These are phyloP conservation scores for Acidomyces sp. DNA, from an alignment of 495 filamentous ascomycete species.

Conservation along the genomic window DNA sequence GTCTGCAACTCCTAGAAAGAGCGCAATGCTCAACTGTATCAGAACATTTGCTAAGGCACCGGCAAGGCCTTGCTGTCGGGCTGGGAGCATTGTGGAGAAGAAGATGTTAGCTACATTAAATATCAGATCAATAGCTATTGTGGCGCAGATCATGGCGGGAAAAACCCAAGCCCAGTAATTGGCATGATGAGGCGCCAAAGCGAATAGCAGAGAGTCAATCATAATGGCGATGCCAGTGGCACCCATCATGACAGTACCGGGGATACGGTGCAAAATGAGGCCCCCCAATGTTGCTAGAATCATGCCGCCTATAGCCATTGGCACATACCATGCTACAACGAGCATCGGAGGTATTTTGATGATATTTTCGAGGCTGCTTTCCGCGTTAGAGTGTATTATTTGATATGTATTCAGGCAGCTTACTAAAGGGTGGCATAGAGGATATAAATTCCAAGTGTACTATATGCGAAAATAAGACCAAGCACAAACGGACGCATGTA, in stretches of 20 bases:
- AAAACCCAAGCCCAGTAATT: conserved; percentile 64
- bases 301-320: conserved; percentile 63
- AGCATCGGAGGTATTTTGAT: conserved; percentile 54
- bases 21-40: conserved; percentile 53
- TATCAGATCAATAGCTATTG: conserved; percentile 69
- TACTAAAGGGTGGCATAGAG: conserved; percentile 73
- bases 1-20: conserved; percentile 67
- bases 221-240: conserved; percentile 55
- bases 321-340: conserved; percentile 65
- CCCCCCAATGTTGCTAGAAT: conserved; percentile 60
- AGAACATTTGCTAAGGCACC: conserved; percentile 42
- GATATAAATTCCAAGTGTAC: conserved; percentile 57
- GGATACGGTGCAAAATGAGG: conserved; percentile 61
- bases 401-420: too few species aligned
- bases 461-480: conserved; percentile 63
- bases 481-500: conserved; percentile 56
- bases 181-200: conserved; percentile 47
- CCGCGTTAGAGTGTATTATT: too few species aligned
- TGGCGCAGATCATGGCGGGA: conserved; percentile 68
- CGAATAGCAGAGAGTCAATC: conserved; percentile 55
- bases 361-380: conserved; percentile 50
- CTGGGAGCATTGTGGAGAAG: conserved; percentile 61
- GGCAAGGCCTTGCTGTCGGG: conserved; percentile 58
- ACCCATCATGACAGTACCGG: conserved; percentile 56
- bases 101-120: conserved; percentile 79